These are phyloP conservation scores for Cryptosporidium viatorum DNA, from an alignment of 169 alveolate species.

Conservation along the genomic window DNA sequence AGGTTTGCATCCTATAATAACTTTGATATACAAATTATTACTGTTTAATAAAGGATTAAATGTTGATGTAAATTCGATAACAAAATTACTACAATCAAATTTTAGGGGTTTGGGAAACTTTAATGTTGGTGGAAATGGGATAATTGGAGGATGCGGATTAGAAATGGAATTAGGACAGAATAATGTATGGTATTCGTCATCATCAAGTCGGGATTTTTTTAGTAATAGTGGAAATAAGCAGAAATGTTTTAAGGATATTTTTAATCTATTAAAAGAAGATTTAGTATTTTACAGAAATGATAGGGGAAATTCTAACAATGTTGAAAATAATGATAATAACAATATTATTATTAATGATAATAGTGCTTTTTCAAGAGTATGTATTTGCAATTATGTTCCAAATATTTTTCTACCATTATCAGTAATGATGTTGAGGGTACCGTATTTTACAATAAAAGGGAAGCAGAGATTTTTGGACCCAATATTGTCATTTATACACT, in stretches of 20 bases:
- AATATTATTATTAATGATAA: not conserved
- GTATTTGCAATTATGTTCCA: constrained; percentile 59
- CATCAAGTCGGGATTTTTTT: not conserved
- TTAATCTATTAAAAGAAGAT: constrained; percentile 6
- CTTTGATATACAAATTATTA: constrained; percentile 15
- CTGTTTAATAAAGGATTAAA: not conserved
- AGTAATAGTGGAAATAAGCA: not conserved
- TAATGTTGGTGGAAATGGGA: not conserved
- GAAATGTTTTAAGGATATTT: not conserved
- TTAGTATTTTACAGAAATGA: not conserved
- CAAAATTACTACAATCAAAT: not conserved
- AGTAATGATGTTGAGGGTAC: constrained; percentile 51
- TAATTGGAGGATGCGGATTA: not conserved
- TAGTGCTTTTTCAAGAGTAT: not conserved
- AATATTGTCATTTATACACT: constrained; percentile 32
- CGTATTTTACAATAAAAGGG: not conserved
- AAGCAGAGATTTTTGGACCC: constrained; percentile 31
- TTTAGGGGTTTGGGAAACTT: not conserved
- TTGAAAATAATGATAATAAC: not conserved
- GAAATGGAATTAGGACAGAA: not conserved
- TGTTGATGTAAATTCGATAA: not conserved
- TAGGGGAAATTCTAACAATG: not conserved
- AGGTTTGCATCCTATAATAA: constrained; percentile 39
- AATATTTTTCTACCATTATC: constrained; percentile 49
- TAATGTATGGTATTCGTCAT: too few species aligned